Conservation (phyloP, 2,329 filamentous ascomycete species). For the Myriosclerotinia scirpicola region DNA sequence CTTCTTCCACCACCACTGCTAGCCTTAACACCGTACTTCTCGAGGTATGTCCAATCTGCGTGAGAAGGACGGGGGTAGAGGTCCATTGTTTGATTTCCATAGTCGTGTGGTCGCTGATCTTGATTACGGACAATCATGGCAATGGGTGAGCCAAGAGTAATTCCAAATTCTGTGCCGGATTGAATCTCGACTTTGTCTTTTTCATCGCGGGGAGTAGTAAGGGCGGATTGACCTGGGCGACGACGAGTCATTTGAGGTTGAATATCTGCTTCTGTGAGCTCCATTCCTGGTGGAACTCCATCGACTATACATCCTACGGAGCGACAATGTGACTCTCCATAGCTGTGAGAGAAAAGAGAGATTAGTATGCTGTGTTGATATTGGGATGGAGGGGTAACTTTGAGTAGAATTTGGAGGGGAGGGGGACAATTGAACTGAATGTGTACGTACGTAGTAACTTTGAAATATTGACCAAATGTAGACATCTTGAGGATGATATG, state of each 20-base stretch:
- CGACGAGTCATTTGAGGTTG: conserved; percentile 93
- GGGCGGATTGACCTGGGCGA: conserved; percentile 81
- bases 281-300: conserved; percentile 83
- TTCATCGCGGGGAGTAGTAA: conserved; percentile 91
- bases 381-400: conserved; percentile 6
- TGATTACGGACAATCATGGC: conserved; percentile 85
- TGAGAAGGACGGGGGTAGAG: conserved; percentile 87
- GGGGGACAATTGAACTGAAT: conserved; percentile 20
- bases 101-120: conserved; percentile 90
- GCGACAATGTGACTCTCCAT: conserved; percentile 86
- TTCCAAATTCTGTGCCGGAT: conserved; percentile 85
- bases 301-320: conserved; percentile 95
- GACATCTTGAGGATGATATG: conserved; percentile 63
- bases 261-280: conserved; percentile 81
- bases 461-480: conserved; percentile 80
- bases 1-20: conserved; percentile 85
- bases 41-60: conserved; percentile 94
- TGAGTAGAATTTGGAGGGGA: not conserved
- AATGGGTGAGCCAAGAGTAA: conserved; percentile 89
- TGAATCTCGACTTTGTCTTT: conserved; percentile 91
- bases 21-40: conserved; percentile 95
- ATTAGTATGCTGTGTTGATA: conserved; percentile 21
- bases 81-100: conserved; percentile 87
- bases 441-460: conserved; percentile 65
- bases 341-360: conserved; percentile 40